Conservation (phyloP, 1,139 yeast genomes). For the Saccharomycopsis hybrid region DNA sequence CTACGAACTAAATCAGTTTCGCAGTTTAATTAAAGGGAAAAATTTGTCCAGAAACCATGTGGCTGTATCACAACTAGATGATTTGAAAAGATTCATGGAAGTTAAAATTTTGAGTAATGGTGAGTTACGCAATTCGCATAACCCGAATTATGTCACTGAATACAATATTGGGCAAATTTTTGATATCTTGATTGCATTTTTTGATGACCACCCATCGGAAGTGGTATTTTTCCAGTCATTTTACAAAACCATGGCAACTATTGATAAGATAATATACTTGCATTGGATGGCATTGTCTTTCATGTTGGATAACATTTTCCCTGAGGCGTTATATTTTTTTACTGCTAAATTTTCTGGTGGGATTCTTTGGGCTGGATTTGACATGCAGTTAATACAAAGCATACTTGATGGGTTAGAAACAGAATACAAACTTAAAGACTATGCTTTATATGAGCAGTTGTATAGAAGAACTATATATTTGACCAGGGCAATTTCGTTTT, state of each 20-base stretch:
- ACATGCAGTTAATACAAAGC: conserved; percentile 6
- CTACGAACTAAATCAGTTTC: conserved; percentile 3
- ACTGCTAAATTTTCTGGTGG: conserved; percentile 13
- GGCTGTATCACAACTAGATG: not conserved
- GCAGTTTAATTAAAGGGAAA: not conserved
- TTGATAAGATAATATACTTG: conserved; percentile 15
- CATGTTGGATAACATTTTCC: conserved; percentile 17
- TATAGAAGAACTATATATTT: conserved; percentile 11
- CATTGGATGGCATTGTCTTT: conserved; percentile 16
- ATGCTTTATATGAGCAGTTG: conserved; percentile 3
- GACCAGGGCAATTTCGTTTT: conserved; percentile 12
- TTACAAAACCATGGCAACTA: conserved; percentile 2
- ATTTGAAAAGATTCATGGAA: conserved; percentile 4
- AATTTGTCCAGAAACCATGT: not conserved
- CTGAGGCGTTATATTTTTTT: conserved; percentile 15
- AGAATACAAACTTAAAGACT: not conserved
- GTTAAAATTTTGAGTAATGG: conserved; percentile 7
- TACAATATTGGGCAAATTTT: conserved; percentile 6
- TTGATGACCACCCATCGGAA: conserved; percentile 10
- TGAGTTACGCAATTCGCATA: conserved; percentile 3
- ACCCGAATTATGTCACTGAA: conserved; percentile 10
- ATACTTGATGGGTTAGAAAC: conserved; percentile 9
- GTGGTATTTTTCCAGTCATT: conserved; percentile 4
- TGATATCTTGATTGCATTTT: conserved; percentile 5
- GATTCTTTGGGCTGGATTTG: conserved; percentile 12